Evolutionary conservation across 1,284 basidiomycete genomes (phyloP).

Genomic region (Prillingera fragicola): DNA sequence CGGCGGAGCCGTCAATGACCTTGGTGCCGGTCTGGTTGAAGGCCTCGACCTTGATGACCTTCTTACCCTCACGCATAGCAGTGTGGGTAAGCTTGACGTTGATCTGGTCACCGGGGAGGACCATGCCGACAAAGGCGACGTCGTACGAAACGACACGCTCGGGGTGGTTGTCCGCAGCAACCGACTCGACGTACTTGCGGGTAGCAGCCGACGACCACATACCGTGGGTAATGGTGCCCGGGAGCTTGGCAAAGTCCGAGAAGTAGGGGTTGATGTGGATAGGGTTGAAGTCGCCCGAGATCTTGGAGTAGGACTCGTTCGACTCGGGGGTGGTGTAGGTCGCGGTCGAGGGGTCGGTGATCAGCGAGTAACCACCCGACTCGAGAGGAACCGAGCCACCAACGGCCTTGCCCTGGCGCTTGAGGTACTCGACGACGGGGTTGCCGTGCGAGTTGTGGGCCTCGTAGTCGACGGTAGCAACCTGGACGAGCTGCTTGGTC

Average conservation of each 20-base stretch:
- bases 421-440: slow-evolving; percentile 86
- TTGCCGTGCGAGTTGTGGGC: slow-evolving; percentile 86
- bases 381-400: slow-evolving; percentile 72
- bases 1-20: slow-evolving; percentile 85
- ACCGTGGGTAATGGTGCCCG: slow-evolving; percentile 95
- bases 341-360: slow-evolving; percentile 54
- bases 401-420: slow-evolving; percentile 77
- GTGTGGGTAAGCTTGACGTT: slow-evolving; percentile 82
- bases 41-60: slow-evolving; percentile 86
- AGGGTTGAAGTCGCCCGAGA: slow-evolving; percentile 90
- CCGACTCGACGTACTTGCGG: slow-evolving; percentile 84
- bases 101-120: slow-evolving; percentile 86
- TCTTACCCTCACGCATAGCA: slow-evolving; percentile 86
- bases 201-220: slow-evolving; percentile 96
- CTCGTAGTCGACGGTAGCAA: slow-evolving; percentile 79
- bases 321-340: slow-evolving; percentile 72
- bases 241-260: slow-evolving; percentile 85
- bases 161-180: slow-evolving; percentile 87
- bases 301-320: slow-evolving; percentile 89
- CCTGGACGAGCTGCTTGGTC: slow-evolving; percentile 77
- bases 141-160: slow-evolving; percentile 87
- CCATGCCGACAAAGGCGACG: slow-evolving; percentile 93
- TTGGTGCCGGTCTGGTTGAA: slow-evolving; percentile 80
- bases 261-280: slow-evolving; percentile 99
- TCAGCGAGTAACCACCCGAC: slow-evolving; percentile 78